phyloP scores from a whole-genome alignment of 129 eudicot genomes.

The Lonicera japonica region DNA sequence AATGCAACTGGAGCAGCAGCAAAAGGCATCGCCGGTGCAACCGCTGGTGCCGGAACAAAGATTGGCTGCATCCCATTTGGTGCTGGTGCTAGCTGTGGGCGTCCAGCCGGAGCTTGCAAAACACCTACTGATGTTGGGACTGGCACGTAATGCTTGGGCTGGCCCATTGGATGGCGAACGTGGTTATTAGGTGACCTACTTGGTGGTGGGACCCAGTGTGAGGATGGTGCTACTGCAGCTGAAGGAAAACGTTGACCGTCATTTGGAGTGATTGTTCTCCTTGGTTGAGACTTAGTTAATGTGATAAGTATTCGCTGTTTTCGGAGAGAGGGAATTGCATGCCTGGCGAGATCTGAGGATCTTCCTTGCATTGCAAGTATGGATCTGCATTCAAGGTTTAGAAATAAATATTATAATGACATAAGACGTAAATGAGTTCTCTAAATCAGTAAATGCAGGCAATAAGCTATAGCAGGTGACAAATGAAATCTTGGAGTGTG shows the following conservation, averaged over 20 bases:
- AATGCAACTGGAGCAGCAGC: slow-evolving; percentile 39
- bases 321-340: slow-evolving; percentile 49
- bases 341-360: slow-evolving; percentile 52
- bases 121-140: slow-evolving; percentile 43
- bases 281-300: slow-evolving; percentile 50
- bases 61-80: slow-evolving; percentile 56
- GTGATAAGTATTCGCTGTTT: slow-evolving; percentile 72
- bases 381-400: slow-evolving; percentile 33
- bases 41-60: slow-evolving; percentile 48
- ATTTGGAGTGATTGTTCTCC: slow-evolving; percentile 14
- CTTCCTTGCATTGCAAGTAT: slow-evolving; percentile 70
- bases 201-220: slow-evolving; percentile 45
- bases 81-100: slow-evolving; percentile 30
- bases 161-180: slow-evolving; percentile 32
- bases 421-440: neutral
- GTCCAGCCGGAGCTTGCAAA: slow-evolving; percentile 30
- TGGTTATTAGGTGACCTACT: slow-evolving; percentile 42
- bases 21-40: slow-evolving; percentile 48
- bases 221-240: slow-evolving; percentile 14
- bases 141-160: slow-evolving; percentile 52
- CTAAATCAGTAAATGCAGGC: neutral
- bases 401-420: neutral
- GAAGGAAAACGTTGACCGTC: slow-evolving; percentile 32
- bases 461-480: neutral
- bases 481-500: no score